Percentiles rank a stretch among this genome's conserved stretches.
Conservation (phyloP, 2,329 filamentous ascomycete species). For the Epichloe gansuensis region DNA sequence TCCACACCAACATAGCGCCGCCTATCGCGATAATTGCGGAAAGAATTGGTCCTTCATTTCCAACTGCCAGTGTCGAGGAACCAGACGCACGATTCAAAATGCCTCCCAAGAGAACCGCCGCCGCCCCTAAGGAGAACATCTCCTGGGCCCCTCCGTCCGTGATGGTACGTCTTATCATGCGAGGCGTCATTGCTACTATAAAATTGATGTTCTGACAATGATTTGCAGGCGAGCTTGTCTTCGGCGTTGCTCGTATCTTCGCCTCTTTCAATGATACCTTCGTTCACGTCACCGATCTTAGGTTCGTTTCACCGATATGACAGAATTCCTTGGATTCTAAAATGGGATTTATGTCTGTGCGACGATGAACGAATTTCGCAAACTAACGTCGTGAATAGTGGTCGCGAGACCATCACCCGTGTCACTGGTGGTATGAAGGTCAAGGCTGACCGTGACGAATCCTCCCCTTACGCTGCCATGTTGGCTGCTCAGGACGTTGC, state of each 20-base stretch:
- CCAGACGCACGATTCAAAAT: slow-evolving; percentile 47
- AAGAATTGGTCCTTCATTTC: slow-evolving; percentile 17
- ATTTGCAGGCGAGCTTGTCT: slow-evolving; percentile 76
- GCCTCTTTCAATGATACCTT: slow-evolving; percentile 89
- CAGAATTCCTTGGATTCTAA: not conserved
- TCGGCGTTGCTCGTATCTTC: slow-evolving; percentile 93
- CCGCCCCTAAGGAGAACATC: slow-evolving; percentile 91
- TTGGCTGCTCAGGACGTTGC: slow-evolving; percentile 99
- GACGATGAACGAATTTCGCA: not conserved
- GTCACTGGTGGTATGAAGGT: slow-evolving; percentile 99
- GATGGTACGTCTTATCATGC: slow-evolving; percentile 54
- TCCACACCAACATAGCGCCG: slow-evolving; percentile 14
- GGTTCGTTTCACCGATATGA: slow-evolving; percentile 39
- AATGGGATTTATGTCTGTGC: not conserved
- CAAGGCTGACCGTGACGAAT: slow-evolving; percentile 99
- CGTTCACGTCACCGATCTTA: slow-evolving; percentile 99
- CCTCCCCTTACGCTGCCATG: slow-evolving; percentile 99
- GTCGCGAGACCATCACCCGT: slow-evolving; percentile 99
- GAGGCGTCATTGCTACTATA: not conserved
- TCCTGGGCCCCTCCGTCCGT: slow-evolving; percentile 92
- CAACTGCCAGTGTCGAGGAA: slow-evolving; percentile 24
- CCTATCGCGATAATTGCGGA: slow-evolving; percentile 14
- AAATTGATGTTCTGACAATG: slow-evolving; percentile 7
- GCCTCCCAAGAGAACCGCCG: slow-evolving; percentile 84
- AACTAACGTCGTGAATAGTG: slow-evolving; percentile 44